Base-by-base conservation (phyloP, 257 asterid genomes). In the Solanum chaucha region DNA sequence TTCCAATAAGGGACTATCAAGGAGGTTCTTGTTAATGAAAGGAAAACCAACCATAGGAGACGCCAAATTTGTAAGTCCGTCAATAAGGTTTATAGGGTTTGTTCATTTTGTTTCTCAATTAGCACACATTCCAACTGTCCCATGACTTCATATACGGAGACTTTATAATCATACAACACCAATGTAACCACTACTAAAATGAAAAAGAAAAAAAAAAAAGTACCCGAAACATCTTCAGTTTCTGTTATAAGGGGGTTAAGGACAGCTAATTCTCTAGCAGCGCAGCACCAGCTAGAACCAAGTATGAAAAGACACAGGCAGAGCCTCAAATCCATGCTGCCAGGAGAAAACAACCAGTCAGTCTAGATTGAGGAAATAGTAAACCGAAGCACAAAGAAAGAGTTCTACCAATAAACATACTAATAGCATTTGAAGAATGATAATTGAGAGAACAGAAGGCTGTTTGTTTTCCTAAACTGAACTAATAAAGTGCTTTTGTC, bases 291-390 rank as follows among this genome's bases (percentile, higher is more conserved):
- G 90, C 75, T 89, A 87, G 90, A 87, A 90, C 94, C 85, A 82
- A 93, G 87, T 17, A 91, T 14, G 44, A 91, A 67, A 65, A 97
- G 88, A 87, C 91, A 46, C 68, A 94, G 73, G 90, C 93, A 89
- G 90, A 90, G 90, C 92, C 92, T 92, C 40, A 88, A 84, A 74
- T 94, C 95, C 99, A 96, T 96, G 91, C 98, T 97, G 93, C 90
- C 86, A 83, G 51, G 90, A 87, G 55, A 38, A 40, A 87, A 64
- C 19, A 74, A 55, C 58, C n/a, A 55, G 34, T 22, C 55, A 74
- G 61, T 75, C 28, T 64, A n/a, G 26, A 34, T 64, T 24, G 36
- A 84, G 65, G 40, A 61, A 55, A 51, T 83, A 24, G 78, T 46
- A 59, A 77, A 64, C 5, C 17, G 19, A 40, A 77, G 61, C 36